Percentiles rank a stretch among this genome's conserved stretches.
Conservation (phyloP, 805 yeast genomes). For the Ogataea pini region DNA sequence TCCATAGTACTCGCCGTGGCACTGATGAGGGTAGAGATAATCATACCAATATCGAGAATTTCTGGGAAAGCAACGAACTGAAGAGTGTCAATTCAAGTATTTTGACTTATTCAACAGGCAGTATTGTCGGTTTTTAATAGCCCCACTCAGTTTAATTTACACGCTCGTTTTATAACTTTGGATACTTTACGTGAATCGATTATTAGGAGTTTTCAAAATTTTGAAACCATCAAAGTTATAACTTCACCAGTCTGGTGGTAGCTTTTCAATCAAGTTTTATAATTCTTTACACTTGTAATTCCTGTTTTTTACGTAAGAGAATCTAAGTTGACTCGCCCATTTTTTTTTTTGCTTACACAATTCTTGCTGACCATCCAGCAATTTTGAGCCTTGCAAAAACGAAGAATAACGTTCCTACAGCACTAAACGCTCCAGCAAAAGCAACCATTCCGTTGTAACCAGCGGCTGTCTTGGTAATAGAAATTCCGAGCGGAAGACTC, state of each 20-base stretch:
- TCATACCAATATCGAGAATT: constrained; percentile 20
- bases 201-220: no score
- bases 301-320: no score
- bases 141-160: no score
- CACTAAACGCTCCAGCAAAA: constrained; percentile 35
- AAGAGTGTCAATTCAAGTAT: constrained; percentile 29
- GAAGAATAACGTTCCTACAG: constrained; percentile 25
- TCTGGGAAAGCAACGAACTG: constrained; percentile 27
- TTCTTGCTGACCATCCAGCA: constrained; percentile 24
- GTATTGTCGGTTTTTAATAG: constrained; percentile 29
- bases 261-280: no score
- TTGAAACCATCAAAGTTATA: no score
- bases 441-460: constrained; percentile 36
- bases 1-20: background rate
- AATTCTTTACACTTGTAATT: no score
- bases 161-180: no score
- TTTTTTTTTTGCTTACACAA: background rate
- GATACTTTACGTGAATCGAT: no score
- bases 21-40: constrained; percentile 4
- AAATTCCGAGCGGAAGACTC: constrained; percentile 47
- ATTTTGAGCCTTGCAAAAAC: constrained; percentile 23
- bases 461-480: constrained; percentile 31
- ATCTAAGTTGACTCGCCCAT: no score
- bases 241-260: no score
- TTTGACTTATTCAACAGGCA: constrained; percentile 29